A percentile compares a stretch with the other conserved stretches of the same genome.
Conservation (phyloP, 2,329 filamentous ascomycete genomes). For the Alternaria brassicae region DNA sequence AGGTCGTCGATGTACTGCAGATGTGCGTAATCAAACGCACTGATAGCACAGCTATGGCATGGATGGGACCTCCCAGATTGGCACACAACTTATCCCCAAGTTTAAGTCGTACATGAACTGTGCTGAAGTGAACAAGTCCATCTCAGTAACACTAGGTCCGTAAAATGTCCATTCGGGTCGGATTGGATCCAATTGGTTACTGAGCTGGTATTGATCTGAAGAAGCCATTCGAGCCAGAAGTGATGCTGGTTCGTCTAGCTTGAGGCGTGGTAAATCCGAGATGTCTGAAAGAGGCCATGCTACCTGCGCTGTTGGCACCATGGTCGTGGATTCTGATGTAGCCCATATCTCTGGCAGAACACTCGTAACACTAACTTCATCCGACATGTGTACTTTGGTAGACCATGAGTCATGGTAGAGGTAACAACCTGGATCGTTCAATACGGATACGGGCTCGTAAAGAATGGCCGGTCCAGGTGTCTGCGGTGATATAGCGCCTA, state of each 20-base stretch:
- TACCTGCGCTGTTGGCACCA: constrained; percentile 27
- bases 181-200: constrained; percentile 29
- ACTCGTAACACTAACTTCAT: constrained; percentile 32
- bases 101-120: constrained; percentile 53
- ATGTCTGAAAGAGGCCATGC: constrained; percentile 28
- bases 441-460: constrained; percentile 30
- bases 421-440: constrained; percentile 31
- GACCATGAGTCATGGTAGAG: constrained; percentile 34
- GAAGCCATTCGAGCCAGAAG: constrained; percentile 31
- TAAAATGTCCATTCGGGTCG: constrained; percentile 59
- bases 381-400: constrained; percentile 28
- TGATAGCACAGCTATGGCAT: constrained; percentile 49
- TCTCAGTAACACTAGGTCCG: constrained; percentile 53
- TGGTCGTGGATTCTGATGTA: constrained; percentile 23
- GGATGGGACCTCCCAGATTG: constrained; percentile 55
- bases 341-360: constrained; percentile 35
- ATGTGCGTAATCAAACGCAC: background rate
- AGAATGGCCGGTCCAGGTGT: constrained; percentile 40
- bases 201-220: constrained; percentile 31
- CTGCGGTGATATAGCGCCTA: constrained; percentile 36
- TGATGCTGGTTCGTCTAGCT: constrained; percentile 17
- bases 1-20: background rate
- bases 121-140: constrained; percentile 38
- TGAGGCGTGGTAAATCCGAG: constrained; percentile 28
- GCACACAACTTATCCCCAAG: constrained; percentile 21